phyloP scores from a whole-genome alignment of 1,284 basidiomycete species.

The Phylloporus gajari region DNA sequence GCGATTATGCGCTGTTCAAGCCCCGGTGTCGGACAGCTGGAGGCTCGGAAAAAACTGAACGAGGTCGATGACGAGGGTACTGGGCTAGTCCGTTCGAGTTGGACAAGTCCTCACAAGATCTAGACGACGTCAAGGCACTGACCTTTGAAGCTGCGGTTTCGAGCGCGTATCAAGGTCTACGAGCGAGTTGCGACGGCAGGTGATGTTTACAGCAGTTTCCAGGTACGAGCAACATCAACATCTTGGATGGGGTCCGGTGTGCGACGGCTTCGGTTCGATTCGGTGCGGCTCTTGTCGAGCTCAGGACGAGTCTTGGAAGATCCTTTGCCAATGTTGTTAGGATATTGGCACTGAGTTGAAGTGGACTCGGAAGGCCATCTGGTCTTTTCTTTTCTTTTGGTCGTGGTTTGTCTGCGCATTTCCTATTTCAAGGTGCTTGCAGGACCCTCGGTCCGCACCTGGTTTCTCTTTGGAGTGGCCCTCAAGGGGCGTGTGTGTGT shows the following conservation, averaged over 20 bases:
- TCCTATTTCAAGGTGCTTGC: conserved; percentile 1
- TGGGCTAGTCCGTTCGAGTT: background rate
- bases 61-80: conserved; percentile 8
- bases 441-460: background rate
- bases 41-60: background rate
- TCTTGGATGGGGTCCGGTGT: background rate
- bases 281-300: background rate
- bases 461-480: background rate
- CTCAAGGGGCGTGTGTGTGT: background rate
- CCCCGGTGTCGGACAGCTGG: background rate
- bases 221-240: background rate
- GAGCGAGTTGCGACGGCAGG: background rate
- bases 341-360: background rate
- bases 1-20: background rate
- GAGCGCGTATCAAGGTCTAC: background rate
- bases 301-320: background rate
- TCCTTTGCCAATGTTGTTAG: background rate
- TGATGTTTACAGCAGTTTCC: background rate
- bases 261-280: background rate
- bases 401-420: background rate
- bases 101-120: background rate
- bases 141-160: background rate
- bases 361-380: background rate
- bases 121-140: background rate
- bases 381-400: background rate